phyloP scores from a whole-genome alignment of 2,329 filamentous ascomycete genomes.

The Metarhizium sp. region DNA sequence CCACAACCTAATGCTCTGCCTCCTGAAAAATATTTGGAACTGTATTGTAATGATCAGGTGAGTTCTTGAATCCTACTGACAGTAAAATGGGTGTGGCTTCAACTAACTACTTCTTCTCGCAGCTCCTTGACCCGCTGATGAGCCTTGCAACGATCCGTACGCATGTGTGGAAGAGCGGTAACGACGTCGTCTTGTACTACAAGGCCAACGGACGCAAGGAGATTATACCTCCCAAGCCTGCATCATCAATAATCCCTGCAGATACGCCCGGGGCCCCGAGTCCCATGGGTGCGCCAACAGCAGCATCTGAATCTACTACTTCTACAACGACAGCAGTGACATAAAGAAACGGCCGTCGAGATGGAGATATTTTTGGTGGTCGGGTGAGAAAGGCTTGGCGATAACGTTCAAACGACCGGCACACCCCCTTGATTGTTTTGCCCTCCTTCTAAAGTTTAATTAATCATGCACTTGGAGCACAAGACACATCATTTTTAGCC shows the following conservation, averaged over 20 bases:
- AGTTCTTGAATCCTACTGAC: slow-evolving; percentile 18
- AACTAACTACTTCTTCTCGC: slow-evolving; percentile 6
- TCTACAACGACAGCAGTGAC: background rate
- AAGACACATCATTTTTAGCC: background rate
- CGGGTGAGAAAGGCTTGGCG: background rate
- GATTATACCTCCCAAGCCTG: slow-evolving; percentile 20
- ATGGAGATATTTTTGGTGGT: background rate
- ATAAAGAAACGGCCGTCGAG: background rate
- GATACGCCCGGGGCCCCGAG: slow-evolving; percentile 13
- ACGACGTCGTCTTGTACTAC: slow-evolving; percentile 84
- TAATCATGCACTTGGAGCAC: background rate
- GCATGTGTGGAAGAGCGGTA: slow-evolving; percentile 91
- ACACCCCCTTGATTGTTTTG: no score
- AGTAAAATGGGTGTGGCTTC: background rate
- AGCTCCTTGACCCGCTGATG: slow-evolving; percentile 71
- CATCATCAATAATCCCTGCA: slow-evolving; percentile 9
- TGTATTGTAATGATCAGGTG: slow-evolving; percentile 91
- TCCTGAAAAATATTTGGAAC: slow-evolving; percentile 87
- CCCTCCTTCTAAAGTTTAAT: background rate
- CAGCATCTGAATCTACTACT: slow-evolving; percentile 9
- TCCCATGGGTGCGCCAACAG: slow-evolving; percentile 8
- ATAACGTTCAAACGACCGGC: no score
- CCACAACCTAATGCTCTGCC: slow-evolving; percentile 52
- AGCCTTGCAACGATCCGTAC: slow-evolving; percentile 87
- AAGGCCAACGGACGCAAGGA: slow-evolving; percentile 81